Conservation (phyloP, 768 basidiomycete species). For the Cytidiella melzeri region DNA sequence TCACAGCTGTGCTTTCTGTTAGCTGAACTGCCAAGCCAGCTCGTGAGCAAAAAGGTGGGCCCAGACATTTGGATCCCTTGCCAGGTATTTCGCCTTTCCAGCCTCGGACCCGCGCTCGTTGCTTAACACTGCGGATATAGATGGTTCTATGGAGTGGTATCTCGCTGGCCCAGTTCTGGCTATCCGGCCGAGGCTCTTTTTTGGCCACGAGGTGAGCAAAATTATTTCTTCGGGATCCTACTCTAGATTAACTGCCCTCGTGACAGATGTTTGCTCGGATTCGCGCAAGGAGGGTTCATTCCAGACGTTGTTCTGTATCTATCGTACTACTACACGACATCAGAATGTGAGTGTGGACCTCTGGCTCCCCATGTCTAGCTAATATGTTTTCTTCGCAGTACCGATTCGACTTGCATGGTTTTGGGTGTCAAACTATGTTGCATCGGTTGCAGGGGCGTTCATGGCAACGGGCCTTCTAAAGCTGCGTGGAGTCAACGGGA, state of each 20-base stretch:
- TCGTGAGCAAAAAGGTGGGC: conserved; percentile 61
- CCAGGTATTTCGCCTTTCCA: conserved; percentile 32
- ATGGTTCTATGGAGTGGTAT: conserved; percentile 54
- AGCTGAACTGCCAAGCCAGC: conserved; percentile 60
- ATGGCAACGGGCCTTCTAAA: conserved; percentile 56
- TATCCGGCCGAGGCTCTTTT: conserved; percentile 46
- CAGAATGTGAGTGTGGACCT: conserved; percentile 35
- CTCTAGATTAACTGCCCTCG: not conserved
- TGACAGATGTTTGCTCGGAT: conserved; percentile 45
- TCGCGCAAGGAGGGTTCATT: conserved; percentile 61
- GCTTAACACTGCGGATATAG: conserved; percentile 21
- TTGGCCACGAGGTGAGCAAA: conserved; percentile 41
- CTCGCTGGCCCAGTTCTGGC: conserved; percentile 54
- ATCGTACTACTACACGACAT: conserved; percentile 58
- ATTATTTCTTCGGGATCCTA: not conserved
- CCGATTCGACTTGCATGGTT: conserved; percentile 66
- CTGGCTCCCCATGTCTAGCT: not conserved
- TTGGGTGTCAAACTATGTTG: conserved; percentile 56
- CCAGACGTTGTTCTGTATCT: conserved; percentile 61
- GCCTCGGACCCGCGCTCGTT: not conserved
- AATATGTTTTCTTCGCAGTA: conserved; percentile 30
- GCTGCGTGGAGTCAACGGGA: conserved; percentile 45
- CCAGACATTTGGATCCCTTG: conserved; percentile 63
- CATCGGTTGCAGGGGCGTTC: conserved; percentile 53
- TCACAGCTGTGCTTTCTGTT: conserved; percentile 23